These are phyloP conservation scores for Myxozyma nipponensis DNA, from an alignment of 805 yeast genomes.

Conservation along the genomic window DNA sequence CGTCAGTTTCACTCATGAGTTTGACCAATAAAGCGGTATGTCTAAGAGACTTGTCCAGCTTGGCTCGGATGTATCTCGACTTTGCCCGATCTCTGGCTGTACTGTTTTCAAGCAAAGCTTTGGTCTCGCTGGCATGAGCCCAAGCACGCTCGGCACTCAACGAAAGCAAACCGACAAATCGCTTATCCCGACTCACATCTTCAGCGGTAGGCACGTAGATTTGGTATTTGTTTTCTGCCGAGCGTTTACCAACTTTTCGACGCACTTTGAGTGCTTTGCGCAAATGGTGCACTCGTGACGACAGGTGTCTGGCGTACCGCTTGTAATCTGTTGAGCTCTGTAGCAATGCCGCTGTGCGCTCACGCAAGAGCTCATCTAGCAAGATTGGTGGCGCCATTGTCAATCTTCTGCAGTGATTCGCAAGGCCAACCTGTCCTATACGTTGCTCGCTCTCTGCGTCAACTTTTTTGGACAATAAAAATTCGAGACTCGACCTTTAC, in stretches of 20 bases:
- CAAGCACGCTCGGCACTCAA: slow-evolving; percentile 74
- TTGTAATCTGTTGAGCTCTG: slow-evolving; percentile 66
- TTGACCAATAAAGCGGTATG: slow-evolving; percentile 8
- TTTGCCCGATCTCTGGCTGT: slow-evolving; percentile 32
- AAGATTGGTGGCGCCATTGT: slow-evolving; percentile 20
- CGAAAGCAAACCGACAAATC: slow-evolving; percentile 57
- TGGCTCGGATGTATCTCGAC: slow-evolving; percentile 56
- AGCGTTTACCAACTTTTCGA: slow-evolving; percentile 43
- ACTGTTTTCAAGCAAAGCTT: slow-evolving; percentile 34
- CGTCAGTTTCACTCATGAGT: background rate
- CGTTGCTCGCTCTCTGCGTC: no score
- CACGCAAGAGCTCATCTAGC: slow-evolving; percentile 32
- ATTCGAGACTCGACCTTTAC: no score
- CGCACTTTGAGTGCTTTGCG: slow-evolving; percentile 63
- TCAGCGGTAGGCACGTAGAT: slow-evolving; percentile 46
- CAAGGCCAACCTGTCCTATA: no score
- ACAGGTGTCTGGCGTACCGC: slow-evolving; percentile 60
- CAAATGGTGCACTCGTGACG: slow-evolving; percentile 56
- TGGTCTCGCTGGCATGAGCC: slow-evolving; percentile 63
- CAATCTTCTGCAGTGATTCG: no score
- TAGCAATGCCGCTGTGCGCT: slow-evolving; percentile 59
- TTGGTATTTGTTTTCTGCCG: slow-evolving; percentile 38
- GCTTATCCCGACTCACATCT: slow-evolving; percentile 49
- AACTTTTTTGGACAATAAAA: no score
- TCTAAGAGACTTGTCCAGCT: slow-evolving; percentile 60